These are phyloP conservation scores for Taiozyma onychis DNA, from an alignment of 1,139 yeast species.

Conservation along the genomic window DNA sequence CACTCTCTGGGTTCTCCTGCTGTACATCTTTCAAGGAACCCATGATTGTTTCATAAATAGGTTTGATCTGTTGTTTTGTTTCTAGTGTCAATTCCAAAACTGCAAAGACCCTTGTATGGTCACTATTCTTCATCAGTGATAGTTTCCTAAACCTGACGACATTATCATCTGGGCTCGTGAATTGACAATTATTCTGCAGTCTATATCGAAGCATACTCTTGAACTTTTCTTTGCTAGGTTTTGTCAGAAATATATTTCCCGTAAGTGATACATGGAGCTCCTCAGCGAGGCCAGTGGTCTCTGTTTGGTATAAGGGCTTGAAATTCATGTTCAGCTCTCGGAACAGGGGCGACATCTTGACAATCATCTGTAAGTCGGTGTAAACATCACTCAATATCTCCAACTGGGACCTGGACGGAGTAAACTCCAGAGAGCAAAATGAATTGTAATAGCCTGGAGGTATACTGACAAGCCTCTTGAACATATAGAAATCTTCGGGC, in stretches of 20 bases:
- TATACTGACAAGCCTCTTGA: not conserved
- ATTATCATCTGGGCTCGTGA: not conserved
- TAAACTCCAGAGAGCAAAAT: constrained; percentile 15
- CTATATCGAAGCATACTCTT: not conserved
- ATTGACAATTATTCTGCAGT: not conserved
- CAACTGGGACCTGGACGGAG: constrained; percentile 6
- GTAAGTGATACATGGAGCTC: constrained; percentile 17
- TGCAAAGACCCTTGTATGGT: constrained; percentile 9
- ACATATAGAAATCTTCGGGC: constrained; percentile 6
- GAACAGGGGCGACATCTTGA: constrained; percentile 8
- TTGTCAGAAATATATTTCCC: constrained; percentile 10
- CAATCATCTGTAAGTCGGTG: constrained; percentile 2
- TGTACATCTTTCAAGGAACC: constrained; percentile 1
- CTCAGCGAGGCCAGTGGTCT: not conserved
- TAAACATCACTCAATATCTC: constrained; percentile 3
- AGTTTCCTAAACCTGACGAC: constrained; percentile 10
- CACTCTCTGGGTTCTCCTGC: not conserved
- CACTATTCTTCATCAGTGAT: constrained; percentile 8
- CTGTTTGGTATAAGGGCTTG: constrained; percentile 6
- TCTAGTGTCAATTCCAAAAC: constrained; percentile 7
- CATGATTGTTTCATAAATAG: constrained; percentile 5
- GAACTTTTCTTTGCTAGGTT: constrained; percentile 4
- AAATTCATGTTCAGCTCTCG: constrained; percentile 1
- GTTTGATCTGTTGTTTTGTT: constrained; percentile 3
- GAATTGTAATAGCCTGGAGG: constrained; percentile 13